Percentiles rank a stretch among this genome's conserved stretches.
These are phyloP conservation scores for Stagonosporopsis cucurbitacearum DNA, from an alignment of 2,329 filamentous ascomycete species.

Conservation along the genomic window DNA sequence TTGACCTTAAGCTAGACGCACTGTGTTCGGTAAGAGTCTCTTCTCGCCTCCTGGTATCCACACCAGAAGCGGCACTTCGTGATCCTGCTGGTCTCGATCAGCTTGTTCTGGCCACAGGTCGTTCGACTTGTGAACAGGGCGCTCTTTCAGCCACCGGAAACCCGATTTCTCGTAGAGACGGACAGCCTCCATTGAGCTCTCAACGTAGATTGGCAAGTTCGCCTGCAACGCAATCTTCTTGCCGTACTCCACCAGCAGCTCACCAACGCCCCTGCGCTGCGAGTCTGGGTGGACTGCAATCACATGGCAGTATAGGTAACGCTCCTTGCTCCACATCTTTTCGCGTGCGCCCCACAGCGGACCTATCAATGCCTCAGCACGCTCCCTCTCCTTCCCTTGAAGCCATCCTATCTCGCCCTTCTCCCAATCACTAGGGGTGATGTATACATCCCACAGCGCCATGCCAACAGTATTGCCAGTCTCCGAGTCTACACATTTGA, in stretches of 20 bases:
- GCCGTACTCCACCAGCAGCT: conserved; percentile 53
- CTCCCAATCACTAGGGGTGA: conserved; percentile 53
- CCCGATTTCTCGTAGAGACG: conserved; percentile 57
- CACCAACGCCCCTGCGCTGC: conserved; percentile 54
- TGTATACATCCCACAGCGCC: conserved; percentile 55
- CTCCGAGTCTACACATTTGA: conserved; percentile 56
- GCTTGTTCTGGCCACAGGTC: conserved; percentile 40
- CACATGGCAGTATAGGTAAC: conserved; percentile 46
- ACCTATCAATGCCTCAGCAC: conserved; percentile 53
- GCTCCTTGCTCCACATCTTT: conserved; percentile 30
- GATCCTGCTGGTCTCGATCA: conserved; percentile 10
- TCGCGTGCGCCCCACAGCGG: conserved; percentile 44
- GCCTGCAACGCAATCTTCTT: conserved; percentile 41
- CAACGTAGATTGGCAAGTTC: conserved; percentile 56
- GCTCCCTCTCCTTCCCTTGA: conserved; percentile 52
- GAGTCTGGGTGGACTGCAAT: conserved; percentile 54
- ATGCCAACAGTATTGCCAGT: conserved; percentile 56
- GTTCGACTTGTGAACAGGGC: conserved; percentile 50
- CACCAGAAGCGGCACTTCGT: conserved; percentile 23
- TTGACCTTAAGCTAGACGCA: conserved; percentile 19
- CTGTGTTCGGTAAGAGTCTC: conserved; percentile 18
- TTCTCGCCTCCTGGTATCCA: conserved; percentile 25
- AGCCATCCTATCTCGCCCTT: conserved; percentile 57
- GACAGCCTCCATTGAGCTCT: conserved; percentile 53
- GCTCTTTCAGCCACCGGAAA: conserved; percentile 52